Evolutionary conservation across 805 yeast species (phyloP), one percentile per base, ranked within the genome.

Genomic region (Schwanniomyces polymorphus): DNA sequence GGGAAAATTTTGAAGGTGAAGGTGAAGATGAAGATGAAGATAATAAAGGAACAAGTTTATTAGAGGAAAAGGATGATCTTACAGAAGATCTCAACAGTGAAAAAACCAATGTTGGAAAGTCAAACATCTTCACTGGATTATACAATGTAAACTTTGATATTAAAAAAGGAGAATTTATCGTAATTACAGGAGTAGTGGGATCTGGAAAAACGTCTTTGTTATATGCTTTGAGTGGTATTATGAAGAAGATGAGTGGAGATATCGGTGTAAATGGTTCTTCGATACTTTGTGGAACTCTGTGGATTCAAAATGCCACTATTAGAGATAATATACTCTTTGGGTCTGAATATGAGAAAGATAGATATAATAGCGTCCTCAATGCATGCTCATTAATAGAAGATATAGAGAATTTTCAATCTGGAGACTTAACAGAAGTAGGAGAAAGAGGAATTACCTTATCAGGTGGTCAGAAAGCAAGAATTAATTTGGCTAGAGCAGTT

Each of bases 391-490:
- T 88, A 47, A 70, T 67, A 27, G 78, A 77, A 35, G 96, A 88
- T 64, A 72, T 88, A 51, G 76, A 78, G 2, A 74, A 79, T 33
- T 65, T 88, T 25, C 84, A 86, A 5, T 88, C 83, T 29, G 91
- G 91, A 26, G 95, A 88, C 55, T 56, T 63, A 45, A 86, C 94
- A 0, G 87, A 85, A 59, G 86, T 88, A 53, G 95, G 95, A 48
- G 95, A 88, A 61, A 76, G 89, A 62, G 95, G 95, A 56, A 82
- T 88, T 44, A 86, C 91, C 0, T 66, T 88, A 31, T 85, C 91
- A n/a, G 95, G 95, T 45, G 95, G 95, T 41, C 95, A 88, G 61
- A 88, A 88, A 68, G 91, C 94, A 0, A 78, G 95, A 60, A 76
- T 87, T 44, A 81, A 81, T 57, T 67, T 87, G 48, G 95, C 94